phyloP scores from a whole-genome alignment of 129 eudicot species.

The Sambucus nigra region DNA sequence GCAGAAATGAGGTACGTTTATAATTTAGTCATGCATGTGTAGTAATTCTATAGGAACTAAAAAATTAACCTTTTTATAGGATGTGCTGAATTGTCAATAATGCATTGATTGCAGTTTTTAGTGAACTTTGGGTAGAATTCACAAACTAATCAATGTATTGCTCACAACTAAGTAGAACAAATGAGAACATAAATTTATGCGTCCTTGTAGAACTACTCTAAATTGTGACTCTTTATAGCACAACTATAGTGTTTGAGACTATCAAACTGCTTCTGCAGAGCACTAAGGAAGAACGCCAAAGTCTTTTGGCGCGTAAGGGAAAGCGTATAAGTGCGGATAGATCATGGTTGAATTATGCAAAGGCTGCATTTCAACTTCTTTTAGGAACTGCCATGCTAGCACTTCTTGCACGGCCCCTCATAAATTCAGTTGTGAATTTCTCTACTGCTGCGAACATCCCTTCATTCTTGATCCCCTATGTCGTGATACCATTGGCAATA shows the following conservation, averaged over 20 bases:
- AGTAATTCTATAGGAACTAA: too few relatives aligned
- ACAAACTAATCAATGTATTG: neutral
- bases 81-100: too few relatives aligned
- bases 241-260: neutral
- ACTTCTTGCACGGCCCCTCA: conserved; percentile 39
- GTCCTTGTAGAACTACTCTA: too few relatives aligned
- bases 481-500: conserved; percentile 48
- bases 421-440: conserved; percentile 29
- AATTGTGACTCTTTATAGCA: neutral
- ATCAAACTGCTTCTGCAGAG: too few relatives aligned
- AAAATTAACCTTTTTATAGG: too few relatives aligned
- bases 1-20: too few relatives aligned
- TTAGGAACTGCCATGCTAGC: conserved; percentile 32
- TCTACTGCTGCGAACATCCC: conserved; percentile 42
- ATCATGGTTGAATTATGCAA: conserved; percentile 26
- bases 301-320: conserved; percentile 25
- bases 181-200: neutral
- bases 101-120: too few relatives aligned
- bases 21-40: too few relatives aligned
- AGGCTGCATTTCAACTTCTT: conserved; percentile 30
- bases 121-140: conserved; percentile 9
- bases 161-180: neutral
- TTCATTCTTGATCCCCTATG: conserved; percentile 46
- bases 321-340: neutral
- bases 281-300: conserved; percentile 25